Evolutionary conservation across 345 rosid species (phyloP), one percentile per base, ranked within the genome.

Genomic region (Gossypium longicalyx): DNA sequence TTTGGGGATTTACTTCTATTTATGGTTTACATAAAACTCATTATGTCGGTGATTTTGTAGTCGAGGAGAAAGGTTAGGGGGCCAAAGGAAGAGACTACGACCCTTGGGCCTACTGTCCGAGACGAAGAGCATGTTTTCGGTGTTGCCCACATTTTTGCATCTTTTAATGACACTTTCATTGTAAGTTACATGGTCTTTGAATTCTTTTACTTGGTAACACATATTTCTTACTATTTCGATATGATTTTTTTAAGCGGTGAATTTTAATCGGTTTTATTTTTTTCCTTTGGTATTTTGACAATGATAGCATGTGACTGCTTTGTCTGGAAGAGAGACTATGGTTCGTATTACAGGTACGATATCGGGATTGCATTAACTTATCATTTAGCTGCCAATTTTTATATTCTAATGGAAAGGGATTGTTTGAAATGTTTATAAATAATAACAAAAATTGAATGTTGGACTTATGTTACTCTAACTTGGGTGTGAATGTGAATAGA

Each of bases 131-230:
- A 74, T 48, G 95, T 85, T 62, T 91, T 93, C 10, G 98, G 98
- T 1, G 97, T 91, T 9, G 98, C 92, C 12, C 98, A 91, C 80
- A 89, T 91, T 27, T 93, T 87, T 73, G 98, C 98, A 16, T 93
- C 97, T 0, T 93, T 91, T 80, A 93, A 93, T 58, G 98, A 93
- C 74, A 93, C 98, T 6, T 93, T 93, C 82, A 93, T 93, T 59
- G 98, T 93, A 68, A 86, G 91, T 79, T 72, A 10, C 5, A 72
- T 17, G 3, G 5, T 34, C 64, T 34, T 54, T 56, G 19, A 67
- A 48, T 48, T 48, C 12, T 67, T 67, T 22, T 48, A 23, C 38
- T 48, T 15, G 12, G 25, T 67, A 45, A 61, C 29, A 38, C 49
- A 57, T 48, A 48, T 15, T 68, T 27, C 19, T 48, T 68, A 43